Conservation (phyloP, 2,329 filamentous ascomycete genomes). For the Trichoderma afroharzianum region DNA sequence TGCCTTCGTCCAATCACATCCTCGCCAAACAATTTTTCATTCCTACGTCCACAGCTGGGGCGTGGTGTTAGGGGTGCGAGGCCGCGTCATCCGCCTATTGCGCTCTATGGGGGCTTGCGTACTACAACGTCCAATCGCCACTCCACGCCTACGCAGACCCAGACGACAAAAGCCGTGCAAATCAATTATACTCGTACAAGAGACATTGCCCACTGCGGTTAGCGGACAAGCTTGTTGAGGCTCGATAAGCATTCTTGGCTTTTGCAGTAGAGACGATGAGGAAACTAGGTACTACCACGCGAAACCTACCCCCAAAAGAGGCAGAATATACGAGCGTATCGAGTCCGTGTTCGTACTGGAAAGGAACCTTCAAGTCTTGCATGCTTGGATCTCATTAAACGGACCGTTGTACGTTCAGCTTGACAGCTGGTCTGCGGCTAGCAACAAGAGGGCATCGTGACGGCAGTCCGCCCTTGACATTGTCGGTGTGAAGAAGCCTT, state of each 20-base stretch:
- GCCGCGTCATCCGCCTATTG: slow-evolving; percentile 19
- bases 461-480: not conserved
- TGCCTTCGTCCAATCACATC: slow-evolving; percentile 7
- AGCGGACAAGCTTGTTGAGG: not conserved
- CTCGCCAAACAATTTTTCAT: not conserved
- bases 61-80: slow-evolving; percentile 13
- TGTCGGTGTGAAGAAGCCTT: not conserved
- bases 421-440: not conserved
- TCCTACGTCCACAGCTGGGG: slow-evolving; percentile 15
- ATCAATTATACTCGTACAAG: not conserved
- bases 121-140: slow-evolving; percentile 12
- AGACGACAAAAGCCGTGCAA: not conserved
- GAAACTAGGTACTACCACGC: not conserved
- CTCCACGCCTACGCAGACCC: not conserved
- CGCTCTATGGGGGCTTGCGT: slow-evolving; percentile 13
- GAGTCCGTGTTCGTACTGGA: not conserved
- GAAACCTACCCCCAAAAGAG: not conserved
- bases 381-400: not conserved
- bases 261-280: not conserved
- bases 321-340: not conserved
- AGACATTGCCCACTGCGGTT: not conserved
- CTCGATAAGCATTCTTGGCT: not conserved
- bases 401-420: not conserved
- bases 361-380: not conserved
- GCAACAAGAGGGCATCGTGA: not conserved